These are phyloP conservation scores for Yarrowia keelungensis DNA, from an alignment of 805 yeast genomes.

Conservation along the genomic window DNA sequence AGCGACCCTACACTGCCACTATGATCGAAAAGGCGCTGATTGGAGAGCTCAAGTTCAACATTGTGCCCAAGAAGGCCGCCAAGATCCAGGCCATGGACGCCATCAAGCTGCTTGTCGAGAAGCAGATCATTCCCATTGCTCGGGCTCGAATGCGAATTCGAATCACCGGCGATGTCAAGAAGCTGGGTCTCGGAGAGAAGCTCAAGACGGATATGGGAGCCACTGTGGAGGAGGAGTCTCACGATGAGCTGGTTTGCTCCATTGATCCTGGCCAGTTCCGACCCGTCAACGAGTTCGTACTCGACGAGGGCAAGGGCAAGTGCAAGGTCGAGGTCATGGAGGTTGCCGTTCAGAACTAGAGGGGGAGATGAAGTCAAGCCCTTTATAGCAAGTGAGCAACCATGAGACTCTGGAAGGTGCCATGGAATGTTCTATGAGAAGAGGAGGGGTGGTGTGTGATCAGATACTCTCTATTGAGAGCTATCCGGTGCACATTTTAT, in stretches of 20 bases:
- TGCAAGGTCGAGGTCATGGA: constrained; percentile 84
- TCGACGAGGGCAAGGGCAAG: constrained; percentile 59
- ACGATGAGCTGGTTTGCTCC: constrained; percentile 61
- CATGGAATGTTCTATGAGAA: too few relatives aligned
- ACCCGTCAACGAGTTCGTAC: constrained; percentile 67
- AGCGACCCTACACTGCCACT: constrained; percentile 91
- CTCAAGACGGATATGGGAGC: constrained; percentile 54
- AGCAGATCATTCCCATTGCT: constrained; percentile 89
- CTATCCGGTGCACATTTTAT: too few relatives aligned
- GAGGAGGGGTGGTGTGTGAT: too few relatives aligned
- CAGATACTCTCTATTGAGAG: too few relatives aligned
- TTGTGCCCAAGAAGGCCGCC: constrained; percentile 74
- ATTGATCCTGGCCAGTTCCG: constrained; percentile 88
- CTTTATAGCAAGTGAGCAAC: too few relatives aligned
- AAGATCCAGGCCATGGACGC: constrained; percentile 93
- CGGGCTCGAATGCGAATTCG: constrained; percentile 92
- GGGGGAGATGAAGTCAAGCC: too few relatives aligned
- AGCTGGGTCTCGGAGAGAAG: constrained; percentile 52
- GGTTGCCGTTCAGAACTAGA: constrained; percentile 67
- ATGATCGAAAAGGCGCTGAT: constrained; percentile 88
- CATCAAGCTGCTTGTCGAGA: constrained; percentile 73
- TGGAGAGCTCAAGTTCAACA: constrained; percentile 75
- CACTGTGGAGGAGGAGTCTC: constrained; percentile 53
- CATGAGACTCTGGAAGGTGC: too few relatives aligned
- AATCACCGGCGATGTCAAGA: constrained; percentile 61